Evolutionary conservation across 2,329 filamentous ascomycete genomes (phyloP).

Genomic region (Didymella segeticola): DNA sequence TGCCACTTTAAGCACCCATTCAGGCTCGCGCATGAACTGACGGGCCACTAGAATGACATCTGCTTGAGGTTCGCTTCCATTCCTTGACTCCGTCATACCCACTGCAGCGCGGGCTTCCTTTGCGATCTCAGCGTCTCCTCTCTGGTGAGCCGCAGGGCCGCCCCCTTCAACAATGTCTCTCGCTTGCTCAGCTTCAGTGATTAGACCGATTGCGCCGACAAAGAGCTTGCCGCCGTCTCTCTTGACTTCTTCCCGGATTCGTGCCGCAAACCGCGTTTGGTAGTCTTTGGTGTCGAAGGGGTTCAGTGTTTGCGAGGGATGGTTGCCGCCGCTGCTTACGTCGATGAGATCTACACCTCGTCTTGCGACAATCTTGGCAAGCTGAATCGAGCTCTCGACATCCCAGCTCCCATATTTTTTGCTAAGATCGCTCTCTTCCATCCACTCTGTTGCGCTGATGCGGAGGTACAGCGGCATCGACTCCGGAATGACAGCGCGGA

Average conservation of each 20-base stretch:
- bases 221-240: conserved; percentile 50
- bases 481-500: conserved; percentile 42
- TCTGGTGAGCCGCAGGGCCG: conserved; percentile 23
- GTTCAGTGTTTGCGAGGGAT: conserved; percentile 51
- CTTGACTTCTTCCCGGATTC: conserved; percentile 52
- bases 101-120: conserved; percentile 42
- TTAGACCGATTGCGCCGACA: conserved; percentile 61
- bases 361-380: conserved; percentile 51
- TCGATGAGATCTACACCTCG: conserved; percentile 55
- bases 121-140: conserved; percentile 34
- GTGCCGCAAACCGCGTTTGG: conserved; percentile 57
- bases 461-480: conserved; percentile 46
- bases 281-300: conserved; percentile 55
- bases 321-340: conserved; percentile 55
- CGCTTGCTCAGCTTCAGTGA: conserved; percentile 61
- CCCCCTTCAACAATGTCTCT: conserved; percentile 51
- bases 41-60: conserved; percentile 61
- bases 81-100: conserved; percentile 44
- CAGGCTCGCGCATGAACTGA: conserved; percentile 63
- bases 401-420: conserved; percentile 49
- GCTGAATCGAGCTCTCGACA: conserved; percentile 46
- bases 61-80: conserved; percentile 46
- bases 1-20: conserved; percentile 61
- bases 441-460: conserved; percentile 48
- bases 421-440: conserved; percentile 43